Percentiles rank a stretch among this genome's conserved stretches.
phyloP scores from a whole-genome alignment of 768 basidiomycete species.

The Lepiota venenata region DNA sequence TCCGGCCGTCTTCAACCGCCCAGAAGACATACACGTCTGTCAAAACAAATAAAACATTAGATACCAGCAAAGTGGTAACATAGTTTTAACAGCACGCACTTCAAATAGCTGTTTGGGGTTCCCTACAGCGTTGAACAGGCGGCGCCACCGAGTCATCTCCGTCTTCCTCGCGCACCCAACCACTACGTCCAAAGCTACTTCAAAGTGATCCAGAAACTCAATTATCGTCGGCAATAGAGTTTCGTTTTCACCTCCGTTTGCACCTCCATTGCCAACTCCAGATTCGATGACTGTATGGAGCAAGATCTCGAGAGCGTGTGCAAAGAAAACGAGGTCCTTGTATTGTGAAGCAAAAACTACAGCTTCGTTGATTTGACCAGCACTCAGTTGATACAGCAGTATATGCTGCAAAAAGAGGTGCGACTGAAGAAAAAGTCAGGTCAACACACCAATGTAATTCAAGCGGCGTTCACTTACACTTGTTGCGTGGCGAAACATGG shows the following conservation, averaged over 20 bases:
- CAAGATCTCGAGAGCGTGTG: slow-evolving; percentile 91
- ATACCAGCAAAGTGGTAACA: neutral
- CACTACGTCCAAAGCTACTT: slow-evolving; percentile 86
- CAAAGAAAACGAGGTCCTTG: slow-evolving; percentile 85
- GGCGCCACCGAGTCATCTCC: slow-evolving; percentile 87
- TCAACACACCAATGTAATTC: neutral
- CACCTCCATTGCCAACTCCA: slow-evolving; percentile 45
- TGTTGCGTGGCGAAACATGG: slow-evolving; percentile 88
- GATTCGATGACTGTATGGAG: slow-evolving; percentile 92
- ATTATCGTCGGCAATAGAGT: slow-evolving; percentile 63
- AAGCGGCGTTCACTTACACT: slow-evolving; percentile 54
- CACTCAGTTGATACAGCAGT: slow-evolving; percentile 76
- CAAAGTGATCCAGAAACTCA: slow-evolving; percentile 94
- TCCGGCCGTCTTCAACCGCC: slow-evolving; percentile 81
- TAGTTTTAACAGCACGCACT: slow-evolving; percentile 35
- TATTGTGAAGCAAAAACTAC: slow-evolving; percentile 86
- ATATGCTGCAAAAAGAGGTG: slow-evolving; percentile 94
- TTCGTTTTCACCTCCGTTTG: slow-evolving; percentile 28
- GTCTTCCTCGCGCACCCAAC: slow-evolving; percentile 97
- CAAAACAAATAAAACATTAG: neutral
- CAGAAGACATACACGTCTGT: slow-evolving; percentile 71
- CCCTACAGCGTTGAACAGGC: slow-evolving; percentile 87
- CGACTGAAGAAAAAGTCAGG: slow-evolving; percentile 47
- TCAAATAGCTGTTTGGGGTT: slow-evolving; percentile 91
- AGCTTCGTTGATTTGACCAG: slow-evolving; percentile 64